A percentile compares a stretch with the other conserved stretches of the same genome.
These are phyloP conservation scores for Monosporascus sp. DNA, from an alignment of 2,329 filamentous ascomycete genomes.

Conservation along the genomic window DNA sequence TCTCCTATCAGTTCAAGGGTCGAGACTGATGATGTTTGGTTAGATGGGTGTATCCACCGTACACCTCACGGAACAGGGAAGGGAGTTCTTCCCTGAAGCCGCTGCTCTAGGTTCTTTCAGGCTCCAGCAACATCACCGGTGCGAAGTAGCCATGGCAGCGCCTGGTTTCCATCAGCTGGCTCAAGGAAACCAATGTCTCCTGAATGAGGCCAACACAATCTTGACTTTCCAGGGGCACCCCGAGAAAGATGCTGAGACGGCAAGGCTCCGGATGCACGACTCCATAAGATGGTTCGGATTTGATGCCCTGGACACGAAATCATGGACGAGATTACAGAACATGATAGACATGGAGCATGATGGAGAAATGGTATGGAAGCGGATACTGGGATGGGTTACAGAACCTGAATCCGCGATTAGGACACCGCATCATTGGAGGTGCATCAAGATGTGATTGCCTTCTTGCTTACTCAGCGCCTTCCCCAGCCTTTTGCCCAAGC, in stretches of 20 bases:
- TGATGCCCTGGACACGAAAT: constrained; percentile 24
- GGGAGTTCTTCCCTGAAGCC: constrained; percentile 30
- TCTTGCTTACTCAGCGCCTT: background rate
- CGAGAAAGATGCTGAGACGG: constrained; percentile 35
- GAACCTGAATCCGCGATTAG: constrained; percentile 1
- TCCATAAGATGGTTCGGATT: constrained; percentile 32
- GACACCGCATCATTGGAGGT: background rate
- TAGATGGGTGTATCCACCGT: constrained; percentile 32
- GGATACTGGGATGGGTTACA: constrained; percentile 26
- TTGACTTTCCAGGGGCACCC: constrained; percentile 42
- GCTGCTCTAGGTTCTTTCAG: constrained; percentile 15
- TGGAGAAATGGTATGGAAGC: constrained; percentile 32
- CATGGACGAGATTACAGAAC: constrained; percentile 20
- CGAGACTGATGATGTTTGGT: background rate
- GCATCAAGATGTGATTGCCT: background rate
- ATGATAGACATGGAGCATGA: constrained; percentile 29
- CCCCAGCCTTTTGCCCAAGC: background rate
- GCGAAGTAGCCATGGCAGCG: constrained; percentile 30
- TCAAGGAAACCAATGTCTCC: constrained; percentile 32
- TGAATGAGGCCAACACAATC: constrained; percentile 33
- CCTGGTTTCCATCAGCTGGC: constrained; percentile 30
- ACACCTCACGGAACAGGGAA: constrained; percentile 31
- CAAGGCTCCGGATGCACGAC: constrained; percentile 32
- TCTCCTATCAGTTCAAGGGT: background rate
- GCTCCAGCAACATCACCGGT: constrained; percentile 38